Evolutionary conservation across 78 protist genomes (phyloP), one percentile per base, ranked within the genome.

Genomic region (Emiliania huxleyi): DNA sequence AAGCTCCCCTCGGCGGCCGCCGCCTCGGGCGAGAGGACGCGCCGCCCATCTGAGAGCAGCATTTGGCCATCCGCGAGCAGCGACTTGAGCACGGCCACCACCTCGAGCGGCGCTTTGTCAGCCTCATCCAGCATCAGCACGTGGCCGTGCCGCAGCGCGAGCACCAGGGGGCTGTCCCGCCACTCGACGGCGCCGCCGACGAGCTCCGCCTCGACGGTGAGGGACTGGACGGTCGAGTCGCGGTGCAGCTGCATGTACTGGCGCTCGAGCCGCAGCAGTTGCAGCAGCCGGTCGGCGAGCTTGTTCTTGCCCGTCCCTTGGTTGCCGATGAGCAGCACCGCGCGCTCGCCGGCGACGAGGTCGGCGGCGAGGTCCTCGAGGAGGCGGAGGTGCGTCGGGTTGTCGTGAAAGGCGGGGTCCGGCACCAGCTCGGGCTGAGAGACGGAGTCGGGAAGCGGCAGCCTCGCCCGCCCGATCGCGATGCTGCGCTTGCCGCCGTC

Each of bases 221-320:
- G 93, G 18, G 95, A 1, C 6, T 56, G 83, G n/a, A 97, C 96
- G 15, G 97, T 97, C 0, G 96, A 93, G 94, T 97, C 98, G 2
- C 98, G 95, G 92, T 97, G 98, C 35, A 97, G 96, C 75, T 97
- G 98, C 35, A 96, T 40, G 92, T 97, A 97, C 88, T 97, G 95
- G 29, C 97, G 89, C 45, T 94, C 95, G 22, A 2, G 35, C 15
- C 33, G 19, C 4, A 95, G 83, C 15, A 94, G 79, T 37, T 29
- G n/a, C 42, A 96, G 91, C 52, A 95, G 52, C 19, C 91, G 6
- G 81, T 96, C 98, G 35, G 87, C 87, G 33, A 97, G 44, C 93
- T 96, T 96, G 96, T 97, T 97, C 96, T 97, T 97, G 73, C 98
- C 98, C 49, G 90, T 94, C 8, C 98, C 98, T 62, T 91, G 93